These are phyloP conservation scores for Candida wancherniae DNA, from an alignment of 805 yeast species.

Conservation along the genomic window DNA sequence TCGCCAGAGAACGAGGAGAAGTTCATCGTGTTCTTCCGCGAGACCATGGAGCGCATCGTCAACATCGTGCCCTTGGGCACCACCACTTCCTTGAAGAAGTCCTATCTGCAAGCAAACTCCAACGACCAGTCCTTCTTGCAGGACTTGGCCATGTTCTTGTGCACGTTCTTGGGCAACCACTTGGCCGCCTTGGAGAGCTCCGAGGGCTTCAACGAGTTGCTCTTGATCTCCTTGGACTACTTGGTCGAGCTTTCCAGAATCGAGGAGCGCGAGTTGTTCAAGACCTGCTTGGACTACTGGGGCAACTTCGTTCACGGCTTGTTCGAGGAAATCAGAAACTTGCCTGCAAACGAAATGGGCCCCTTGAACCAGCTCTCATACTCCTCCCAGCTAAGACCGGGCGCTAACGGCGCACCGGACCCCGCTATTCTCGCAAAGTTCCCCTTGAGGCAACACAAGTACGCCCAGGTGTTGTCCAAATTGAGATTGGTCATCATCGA, in stretches of 20 bases:
- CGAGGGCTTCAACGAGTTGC: conserved; percentile 50
- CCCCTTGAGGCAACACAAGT: conserved; percentile 83
- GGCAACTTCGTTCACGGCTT: conserved; percentile 74
- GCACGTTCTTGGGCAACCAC: conserved; percentile 78
- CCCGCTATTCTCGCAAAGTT: conserved; percentile 72
- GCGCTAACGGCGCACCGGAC: conserved; percentile 75
- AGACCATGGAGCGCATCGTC: conserved; percentile 65
- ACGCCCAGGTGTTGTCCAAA: conserved; percentile 71
- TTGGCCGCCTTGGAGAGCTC: conserved; percentile 54
- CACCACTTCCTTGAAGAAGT: conserved; percentile 61
- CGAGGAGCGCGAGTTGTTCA: conserved; percentile 93
- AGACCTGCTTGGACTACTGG: conserved; percentile 96
- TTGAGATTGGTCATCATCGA: conserved; percentile 92
- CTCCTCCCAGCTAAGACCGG: conserved; percentile 38
- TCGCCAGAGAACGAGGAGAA: conserved; percentile 50
- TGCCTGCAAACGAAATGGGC: conserved; percentile 66
- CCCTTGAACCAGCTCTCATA: conserved; percentile 70
- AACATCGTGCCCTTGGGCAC: conserved; percentile 58
- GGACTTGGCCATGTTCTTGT: conserved; percentile 88
- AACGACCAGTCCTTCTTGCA: conserved; percentile 91
- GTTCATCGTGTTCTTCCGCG: conserved; percentile 65
- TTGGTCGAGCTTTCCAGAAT: conserved; percentile 80
- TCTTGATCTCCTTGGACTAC: conserved; percentile 72
- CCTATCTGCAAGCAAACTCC: conserved; percentile 71
- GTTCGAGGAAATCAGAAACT: conserved; percentile 77